These are phyloP conservation scores for Hypomyces rosellus DNA, from an alignment of 2,329 filamentous ascomycete genomes.

Conservation along the genomic window DNA sequence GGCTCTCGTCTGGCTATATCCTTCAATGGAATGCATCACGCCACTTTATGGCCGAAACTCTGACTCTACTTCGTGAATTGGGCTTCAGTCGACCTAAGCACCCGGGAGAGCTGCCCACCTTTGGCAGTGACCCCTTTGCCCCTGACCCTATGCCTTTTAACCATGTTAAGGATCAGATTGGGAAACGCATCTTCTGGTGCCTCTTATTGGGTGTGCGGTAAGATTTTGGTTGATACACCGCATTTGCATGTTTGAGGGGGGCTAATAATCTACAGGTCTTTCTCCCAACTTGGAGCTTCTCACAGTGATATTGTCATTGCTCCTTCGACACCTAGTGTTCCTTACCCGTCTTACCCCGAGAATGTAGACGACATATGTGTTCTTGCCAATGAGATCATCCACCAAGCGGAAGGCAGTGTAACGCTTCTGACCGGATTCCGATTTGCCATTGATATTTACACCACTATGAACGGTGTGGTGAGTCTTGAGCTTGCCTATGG, in stretches of 20 bases:
- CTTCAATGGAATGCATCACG: slow-evolving; percentile 61
- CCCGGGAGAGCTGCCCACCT: slow-evolving; percentile 31
- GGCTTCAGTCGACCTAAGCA: slow-evolving; percentile 55
- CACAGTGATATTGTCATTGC: slow-evolving; percentile 68
- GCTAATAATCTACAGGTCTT: slow-evolving; percentile 45
- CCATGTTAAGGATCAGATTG: slow-evolving; percentile 65
- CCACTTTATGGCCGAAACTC: slow-evolving; percentile 65
- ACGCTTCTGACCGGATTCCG: slow-evolving; percentile 77
- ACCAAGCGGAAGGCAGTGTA: slow-evolving; percentile 60
- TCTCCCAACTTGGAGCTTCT: slow-evolving; percentile 68
- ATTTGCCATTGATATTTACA: slow-evolving; percentile 69
- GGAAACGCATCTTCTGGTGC: slow-evolving; percentile 79
- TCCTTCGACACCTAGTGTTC: slow-evolving; percentile 67
- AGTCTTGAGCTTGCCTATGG: slow-evolving; percentile 81
- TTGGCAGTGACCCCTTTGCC: slow-evolving; percentile 34
- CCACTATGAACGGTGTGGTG: slow-evolving; percentile 70
- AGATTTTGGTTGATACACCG: slow-evolving; percentile 11
- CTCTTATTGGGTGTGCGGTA: slow-evolving; percentile 67
- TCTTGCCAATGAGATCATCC: slow-evolving; percentile 60
- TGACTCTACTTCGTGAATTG: slow-evolving; percentile 62
- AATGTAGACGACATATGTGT: slow-evolving; percentile 84
- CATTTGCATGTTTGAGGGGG: no score
- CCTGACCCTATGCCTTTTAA: slow-evolving; percentile 48
- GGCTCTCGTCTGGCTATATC: slow-evolving; percentile 59
- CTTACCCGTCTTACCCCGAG: slow-evolving; percentile 71